Evolutionary conservation across 2,329 filamentous ascomycete genomes (phyloP).

Genomic region (Daldinia sp.): DNA sequence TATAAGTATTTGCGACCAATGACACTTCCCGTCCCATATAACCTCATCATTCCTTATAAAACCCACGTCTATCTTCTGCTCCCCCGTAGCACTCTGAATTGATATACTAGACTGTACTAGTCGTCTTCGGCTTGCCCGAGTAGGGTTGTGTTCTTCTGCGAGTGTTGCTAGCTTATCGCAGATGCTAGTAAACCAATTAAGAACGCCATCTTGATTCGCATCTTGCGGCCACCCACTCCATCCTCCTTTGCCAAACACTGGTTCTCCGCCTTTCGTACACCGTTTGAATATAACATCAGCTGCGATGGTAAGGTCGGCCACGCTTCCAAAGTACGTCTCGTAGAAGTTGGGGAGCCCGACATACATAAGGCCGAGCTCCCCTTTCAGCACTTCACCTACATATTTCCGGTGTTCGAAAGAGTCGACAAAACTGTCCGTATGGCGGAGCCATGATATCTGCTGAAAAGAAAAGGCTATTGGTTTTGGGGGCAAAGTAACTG

Average conservation of each 20-base stretch:
- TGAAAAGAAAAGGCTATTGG: too few relatives aligned
- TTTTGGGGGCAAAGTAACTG: too few relatives aligned
- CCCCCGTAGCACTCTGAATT: constrained; percentile 47
- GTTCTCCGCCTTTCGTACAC: constrained; percentile 47
- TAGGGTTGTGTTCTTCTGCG: neutral
- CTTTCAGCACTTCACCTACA: too few relatives aligned
- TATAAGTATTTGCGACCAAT: constrained; percentile 56
- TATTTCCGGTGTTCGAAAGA: too few relatives aligned
- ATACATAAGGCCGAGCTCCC: too few relatives aligned
- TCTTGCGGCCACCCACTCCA: constrained; percentile 51
- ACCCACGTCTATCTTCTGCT: constrained; percentile 52
- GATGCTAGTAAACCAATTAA: constrained; percentile 51
- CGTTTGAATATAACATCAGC: constrained; percentile 53
- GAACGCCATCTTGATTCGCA: constrained; percentile 52
- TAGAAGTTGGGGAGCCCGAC: too few relatives aligned
- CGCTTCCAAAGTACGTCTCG: too few relatives aligned
- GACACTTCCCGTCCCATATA: constrained; percentile 19
- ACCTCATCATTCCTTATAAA: constrained; percentile 44
- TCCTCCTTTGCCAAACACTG: constrained; percentile 46
- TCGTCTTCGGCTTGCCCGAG: neutral
- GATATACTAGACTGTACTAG: constrained; percentile 22
- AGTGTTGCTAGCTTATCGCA: neutral
- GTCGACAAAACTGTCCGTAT: too few relatives aligned
- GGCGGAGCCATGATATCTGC: too few relatives aligned
- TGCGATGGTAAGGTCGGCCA: constrained; percentile 50